Evolutionary conservation across 2,329 filamentous ascomycete genomes (phyloP).

Genomic region (Fusarium fujikuroi): DNA sequence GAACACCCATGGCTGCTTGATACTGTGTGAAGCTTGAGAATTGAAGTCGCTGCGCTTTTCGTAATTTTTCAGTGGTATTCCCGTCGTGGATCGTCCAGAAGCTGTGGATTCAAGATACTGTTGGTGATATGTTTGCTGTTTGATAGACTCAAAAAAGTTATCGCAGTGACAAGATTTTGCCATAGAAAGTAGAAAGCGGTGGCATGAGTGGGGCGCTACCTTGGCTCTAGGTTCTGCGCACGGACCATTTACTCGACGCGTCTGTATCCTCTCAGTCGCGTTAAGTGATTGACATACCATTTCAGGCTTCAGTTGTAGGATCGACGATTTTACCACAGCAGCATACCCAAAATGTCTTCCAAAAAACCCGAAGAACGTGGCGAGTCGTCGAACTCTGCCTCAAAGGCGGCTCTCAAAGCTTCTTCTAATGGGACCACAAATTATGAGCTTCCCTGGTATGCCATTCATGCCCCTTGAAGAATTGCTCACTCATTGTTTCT

Average conservation of each 20-base stretch:
- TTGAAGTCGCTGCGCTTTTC: not conserved
- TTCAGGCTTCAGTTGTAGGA: constrained; percentile 35
- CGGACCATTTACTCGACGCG: constrained; percentile 49
- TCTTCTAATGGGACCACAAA: constrained; percentile 62
- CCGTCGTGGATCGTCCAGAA: not conserved
- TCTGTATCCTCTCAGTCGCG: constrained; percentile 48
- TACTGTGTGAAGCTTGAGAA: not conserved
- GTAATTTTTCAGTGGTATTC: not conserved
- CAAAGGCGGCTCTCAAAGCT: constrained; percentile 65
- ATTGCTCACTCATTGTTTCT: constrained; percentile 39
- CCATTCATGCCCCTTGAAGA: constrained; percentile 1
- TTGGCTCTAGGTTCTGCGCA: constrained; percentile 31
- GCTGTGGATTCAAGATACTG: constrained; percentile 9
- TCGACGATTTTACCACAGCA: constrained; percentile 23
- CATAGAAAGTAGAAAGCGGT: constrained; percentile 44
- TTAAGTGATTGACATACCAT: constrained; percentile 48
- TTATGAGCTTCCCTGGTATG: constrained; percentile 84
- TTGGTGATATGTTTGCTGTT: constrained; percentile 21
- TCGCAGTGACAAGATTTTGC: constrained; percentile 43
- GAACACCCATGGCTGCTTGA: constrained; percentile 75
- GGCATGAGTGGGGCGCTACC: constrained; percentile 29
- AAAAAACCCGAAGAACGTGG: constrained; percentile 63
- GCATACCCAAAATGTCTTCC: constrained; percentile 56
- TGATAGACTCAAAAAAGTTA: constrained; percentile 43
- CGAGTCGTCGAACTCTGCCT: constrained; percentile 70